phyloP scores from a whole-genome alignment of 1,284 basidiomycete genomes.

The Mrakiaceae sp. region DNA sequence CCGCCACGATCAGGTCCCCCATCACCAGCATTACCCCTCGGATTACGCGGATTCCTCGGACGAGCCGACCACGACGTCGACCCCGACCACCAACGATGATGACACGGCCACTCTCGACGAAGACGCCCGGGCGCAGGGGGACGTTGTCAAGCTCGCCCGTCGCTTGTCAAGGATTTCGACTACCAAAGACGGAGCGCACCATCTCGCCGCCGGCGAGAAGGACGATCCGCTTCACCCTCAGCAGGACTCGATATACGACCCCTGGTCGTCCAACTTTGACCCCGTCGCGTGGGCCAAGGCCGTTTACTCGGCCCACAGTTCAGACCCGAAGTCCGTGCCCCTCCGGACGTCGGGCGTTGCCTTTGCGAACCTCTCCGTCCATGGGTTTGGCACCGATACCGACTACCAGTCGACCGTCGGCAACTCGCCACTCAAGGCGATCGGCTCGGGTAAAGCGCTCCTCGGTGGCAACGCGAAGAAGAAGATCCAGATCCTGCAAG shows the following conservation, averaged over 20 bases:
- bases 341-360: not conserved
- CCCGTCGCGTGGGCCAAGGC: not conserved
- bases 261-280: not conserved
- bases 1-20: not conserved
- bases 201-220: too few relatives aligned
- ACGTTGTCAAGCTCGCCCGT: too few relatives aligned
- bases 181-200: too few relatives aligned
- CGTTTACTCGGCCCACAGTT: not conserved
- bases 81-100: too few relatives aligned
- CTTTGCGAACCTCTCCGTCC: not conserved
- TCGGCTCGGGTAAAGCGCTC: not conserved
- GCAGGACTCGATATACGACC: not conserved
- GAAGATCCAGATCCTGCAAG: not conserved
- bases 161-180: too few relatives aligned
- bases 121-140: too few relatives aligned
- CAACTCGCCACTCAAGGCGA: not conserved
- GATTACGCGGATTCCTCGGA: too few relatives aligned
- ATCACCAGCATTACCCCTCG: too few relatives aligned
- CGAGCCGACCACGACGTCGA: too few relatives aligned
- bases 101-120: too few relatives aligned
- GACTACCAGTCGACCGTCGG: not conserved
- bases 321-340: not conserved
- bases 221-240: not conserved
- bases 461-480: not conserved
- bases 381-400: not conserved